Conservation (phyloP, 805 yeast genomes). For the Zygosaccharomyces lentus region DNA sequence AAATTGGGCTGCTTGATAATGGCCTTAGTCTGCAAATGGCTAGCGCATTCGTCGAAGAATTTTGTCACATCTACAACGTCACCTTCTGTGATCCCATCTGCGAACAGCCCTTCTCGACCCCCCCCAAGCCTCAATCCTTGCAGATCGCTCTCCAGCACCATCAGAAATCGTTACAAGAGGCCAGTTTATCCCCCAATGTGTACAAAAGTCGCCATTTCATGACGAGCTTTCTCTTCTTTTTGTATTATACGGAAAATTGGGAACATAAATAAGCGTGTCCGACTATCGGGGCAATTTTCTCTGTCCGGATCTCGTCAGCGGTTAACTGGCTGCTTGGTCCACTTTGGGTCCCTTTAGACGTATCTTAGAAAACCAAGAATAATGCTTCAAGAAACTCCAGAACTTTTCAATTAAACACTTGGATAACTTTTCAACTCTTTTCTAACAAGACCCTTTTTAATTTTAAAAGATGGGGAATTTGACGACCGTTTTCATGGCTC, state of each 20-base stretch:
- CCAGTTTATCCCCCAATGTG: neutral
- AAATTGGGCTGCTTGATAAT: constrained; percentile 59
- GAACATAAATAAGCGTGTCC: constrained; percentile 1
- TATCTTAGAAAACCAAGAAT: too few relatives aligned
- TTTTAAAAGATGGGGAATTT: constrained; percentile 1
- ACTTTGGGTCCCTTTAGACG: neutral
- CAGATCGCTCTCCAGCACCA: constrained; percentile 6
- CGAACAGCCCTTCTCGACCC: constrained; percentile 7
- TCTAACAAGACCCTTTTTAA: neutral
- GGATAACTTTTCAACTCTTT: neutral
- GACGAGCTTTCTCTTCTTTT: too few relatives aligned
- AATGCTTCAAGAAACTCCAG: neutral
- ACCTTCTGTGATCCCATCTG: constrained; percentile 8
- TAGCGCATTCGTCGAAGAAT: constrained; percentile 41
- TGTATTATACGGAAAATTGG: neutral
- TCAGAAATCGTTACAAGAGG: neutral
- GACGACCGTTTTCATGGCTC: neutral
- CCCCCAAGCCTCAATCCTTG: constrained; percentile 8
- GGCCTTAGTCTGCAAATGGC: constrained; percentile 43
- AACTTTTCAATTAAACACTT: neutral
- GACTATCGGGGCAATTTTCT: neutral
- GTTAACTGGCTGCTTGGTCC: neutral
- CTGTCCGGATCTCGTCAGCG: constrained; percentile 4
- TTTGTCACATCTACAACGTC: constrained; percentile 52
- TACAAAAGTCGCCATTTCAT: neutral